Conservation (phyloP, 164 flowering plant genomes). For the Litsea cubeba region DNA sequence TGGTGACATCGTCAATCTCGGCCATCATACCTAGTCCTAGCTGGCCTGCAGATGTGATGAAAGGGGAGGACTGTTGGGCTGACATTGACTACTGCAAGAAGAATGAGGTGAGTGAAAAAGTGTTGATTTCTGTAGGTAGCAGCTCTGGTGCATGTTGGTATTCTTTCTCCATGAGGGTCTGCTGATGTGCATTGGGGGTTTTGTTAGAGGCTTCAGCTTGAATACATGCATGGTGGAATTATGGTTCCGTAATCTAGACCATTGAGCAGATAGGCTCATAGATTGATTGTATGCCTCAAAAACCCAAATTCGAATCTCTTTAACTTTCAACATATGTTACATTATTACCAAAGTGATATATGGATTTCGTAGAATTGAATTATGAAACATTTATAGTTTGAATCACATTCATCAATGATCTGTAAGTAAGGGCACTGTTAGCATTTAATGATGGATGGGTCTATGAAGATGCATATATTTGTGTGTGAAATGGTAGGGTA, state of each 20-base stretch:
- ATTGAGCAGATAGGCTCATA: neutral
- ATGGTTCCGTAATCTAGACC: neutral
- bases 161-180: neutral
- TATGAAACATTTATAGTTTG: no score
- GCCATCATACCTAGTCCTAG: slow-evolving; percentile 65
- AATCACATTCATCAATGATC: no score
- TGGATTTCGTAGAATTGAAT: neutral
- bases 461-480: no score
- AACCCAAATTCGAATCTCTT: neutral
- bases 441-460: no score
- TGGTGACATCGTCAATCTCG: slow-evolving; percentile 77
- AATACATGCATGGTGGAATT: neutral
- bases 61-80: slow-evolving; percentile 77
- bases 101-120: slow-evolving; percentile 37
- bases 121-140: neutral
- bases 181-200: neutral
- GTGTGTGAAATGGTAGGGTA: no score
- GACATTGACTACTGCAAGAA: slow-evolving; percentile 73
- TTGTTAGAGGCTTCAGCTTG: neutral
- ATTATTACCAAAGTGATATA: neutral
- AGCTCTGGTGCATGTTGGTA: neutral
- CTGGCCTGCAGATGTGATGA: slow-evolving; percentile 67
- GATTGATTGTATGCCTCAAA: no score
- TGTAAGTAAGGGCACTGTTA: no score
- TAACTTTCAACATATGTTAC: neutral